Percentiles rank a stretch among this genome's conserved stretches.
Evolutionary conservation across 2,329 filamentous ascomycete genomes (phyloP).

Genomic region (Aspergillus sp.): DNA sequence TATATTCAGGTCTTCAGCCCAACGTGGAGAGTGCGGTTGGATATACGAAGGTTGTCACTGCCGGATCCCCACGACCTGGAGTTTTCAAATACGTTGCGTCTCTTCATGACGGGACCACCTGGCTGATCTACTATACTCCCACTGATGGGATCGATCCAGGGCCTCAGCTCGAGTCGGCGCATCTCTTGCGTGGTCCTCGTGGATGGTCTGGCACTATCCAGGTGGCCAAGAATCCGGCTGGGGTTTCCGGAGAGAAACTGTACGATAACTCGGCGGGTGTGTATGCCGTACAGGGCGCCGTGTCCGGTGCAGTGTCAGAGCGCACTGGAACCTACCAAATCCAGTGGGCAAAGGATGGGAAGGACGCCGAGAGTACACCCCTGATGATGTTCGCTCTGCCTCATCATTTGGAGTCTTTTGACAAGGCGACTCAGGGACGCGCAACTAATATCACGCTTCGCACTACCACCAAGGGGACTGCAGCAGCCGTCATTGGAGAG

Average conservation of each 20-base stretch:
- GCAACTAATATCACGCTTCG: conserved; percentile 60
- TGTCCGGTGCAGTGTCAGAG: conserved; percentile 61
- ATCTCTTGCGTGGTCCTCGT: conserved; percentile 60
- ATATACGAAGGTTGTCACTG: conserved; percentile 62
- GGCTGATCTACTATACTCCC: conserved; percentile 75
- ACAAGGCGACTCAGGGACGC: conserved; percentile 51
- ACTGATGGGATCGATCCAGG: conserved; percentile 59
- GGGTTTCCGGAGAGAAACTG: conserved; percentile 58
- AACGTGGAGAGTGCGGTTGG: conserved; percentile 71
- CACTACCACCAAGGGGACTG: conserved; percentile 81
- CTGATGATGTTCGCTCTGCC: conserved; percentile 85
- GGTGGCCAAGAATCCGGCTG: conserved; percentile 69
- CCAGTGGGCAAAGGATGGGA: conserved; percentile 68
- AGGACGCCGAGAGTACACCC: conserved; percentile 49
- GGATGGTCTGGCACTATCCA: conserved; percentile 79
- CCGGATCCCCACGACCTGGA: conserved; percentile 56
- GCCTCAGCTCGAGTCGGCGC: conserved; percentile 66
- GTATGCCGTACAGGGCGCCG: conserved; percentile 63
- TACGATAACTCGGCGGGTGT: conserved; percentile 75
- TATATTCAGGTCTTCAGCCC: conserved; percentile 70
- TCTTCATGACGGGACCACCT: conserved; percentile 69
- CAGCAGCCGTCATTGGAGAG: conserved; percentile 68
- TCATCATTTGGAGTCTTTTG: conserved; percentile 78
- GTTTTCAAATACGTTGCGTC: conserved; percentile 73
- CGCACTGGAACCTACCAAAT: conserved; percentile 69